Base-by-base conservation (phyloP, 2,329 filamentous ascomycete species). In the Botrytis medusae region DNA sequence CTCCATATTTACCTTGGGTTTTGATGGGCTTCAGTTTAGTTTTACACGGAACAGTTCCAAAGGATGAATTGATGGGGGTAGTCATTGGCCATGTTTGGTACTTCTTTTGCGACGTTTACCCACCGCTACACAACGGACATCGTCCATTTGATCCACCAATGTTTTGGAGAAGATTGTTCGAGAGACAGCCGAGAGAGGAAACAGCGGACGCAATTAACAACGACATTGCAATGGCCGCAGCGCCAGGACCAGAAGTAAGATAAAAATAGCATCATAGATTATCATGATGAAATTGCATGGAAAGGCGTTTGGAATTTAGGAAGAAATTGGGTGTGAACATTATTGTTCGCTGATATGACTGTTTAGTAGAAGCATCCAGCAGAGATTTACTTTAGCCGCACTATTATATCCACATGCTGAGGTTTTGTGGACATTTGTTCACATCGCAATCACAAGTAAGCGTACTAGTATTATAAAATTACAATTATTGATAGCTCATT, bases 31-130 rank as follows among this genome's bases (percentile, higher is more conserved):
- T 99, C 83, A 97, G 93, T 80, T 86, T 98, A 63, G 87, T 97
- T n/a, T 87, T 98, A 81, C 94, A 98, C 81, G 93, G 93, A 10
- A 92, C 88, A 8, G 87, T 98, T 60, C 96, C 96, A 6, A 97
- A 97, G 83, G 96, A 98, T 82, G 96, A 99, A 85, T 92, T 99
- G 76, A 94, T 97, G 85, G 96, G 96, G 6, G 94, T 98, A 25
- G 90, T 96, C 16, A 95, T 98, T 57, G 96, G 96, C 16, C 96
- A 99, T 83, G 87, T 98, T 59, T 98, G 95, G 92, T 99, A 98
- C 83, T 99, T 98, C 84, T 98, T 98, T 83, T 93, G 91, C 74
- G 96, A 99, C 82, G 95, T 99, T 25, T 99, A 97, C 82, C 96
- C 96, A 5, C 93, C 94, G 4, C 88, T 98, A 61, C 93, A 98